Percentiles rank a stretch among this genome's conserved stretches.
Evolutionary conservation across 805 yeast species (phyloP).

Genomic region (Ogataea minuta): DNA sequence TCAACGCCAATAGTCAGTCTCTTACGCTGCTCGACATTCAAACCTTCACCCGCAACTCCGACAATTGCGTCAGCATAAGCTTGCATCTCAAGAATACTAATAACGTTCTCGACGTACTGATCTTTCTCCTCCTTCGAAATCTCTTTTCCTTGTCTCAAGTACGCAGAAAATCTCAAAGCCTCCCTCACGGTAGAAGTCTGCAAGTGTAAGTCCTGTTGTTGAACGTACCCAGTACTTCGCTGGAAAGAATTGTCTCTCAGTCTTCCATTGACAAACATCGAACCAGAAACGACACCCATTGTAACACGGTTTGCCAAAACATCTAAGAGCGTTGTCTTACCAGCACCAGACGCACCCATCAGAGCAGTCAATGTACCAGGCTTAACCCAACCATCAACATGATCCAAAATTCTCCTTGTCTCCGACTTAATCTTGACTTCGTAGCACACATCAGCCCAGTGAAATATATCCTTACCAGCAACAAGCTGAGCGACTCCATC

Average conservation of each 20-base stretch:
- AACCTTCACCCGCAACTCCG: conserved; percentile 49
- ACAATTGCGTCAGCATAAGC: conserved; percentile 55
- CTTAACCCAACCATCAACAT: conserved; percentile 80
- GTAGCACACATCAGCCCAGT: conserved; percentile 75
- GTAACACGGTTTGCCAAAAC: conserved; percentile 52
- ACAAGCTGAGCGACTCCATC: conserved; percentile 30
- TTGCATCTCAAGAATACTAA: conserved; percentile 49
- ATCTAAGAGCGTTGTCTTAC: conserved; percentile 57
- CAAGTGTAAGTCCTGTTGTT: conserved; percentile 58
- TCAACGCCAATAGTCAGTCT: conserved; percentile 57
- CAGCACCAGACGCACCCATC: conserved; percentile 67
- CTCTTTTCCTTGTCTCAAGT: conserved; percentile 42
- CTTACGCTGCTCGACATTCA: conserved; percentile 56
- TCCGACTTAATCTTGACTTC: conserved; percentile 63
- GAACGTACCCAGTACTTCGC: conserved; percentile 57
- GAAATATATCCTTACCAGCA: conserved; percentile 55
- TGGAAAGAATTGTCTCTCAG: conserved; percentile 48
- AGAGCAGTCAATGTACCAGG: conserved; percentile 80
- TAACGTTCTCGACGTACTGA: conserved; percentile 51
- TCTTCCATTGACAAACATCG: conserved; percentile 54
- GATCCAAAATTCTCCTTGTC: conserved; percentile 56
- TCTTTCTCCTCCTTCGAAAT: conserved; percentile 44
- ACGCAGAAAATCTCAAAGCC: conserved; percentile 51
- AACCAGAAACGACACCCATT: conserved; percentile 57
- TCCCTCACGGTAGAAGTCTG: conserved; percentile 53